A percentile compares a stretch with the other conserved stretches of the same genome.
Evolutionary conservation across 306 rosid genomes (phyloP).

Genomic region (cucumber (Cucumis sativus)): Cucumber_9930_V3 NC_026659.2:6711501-6712000

Average conservation of each 20-base stretch:
- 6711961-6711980: conserved; percentile 93
- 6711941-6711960: conserved; percentile 93
- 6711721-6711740: conserved; percentile 58
- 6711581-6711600: not conserved
- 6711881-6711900: not conserved
- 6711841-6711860: conserved; percentile 6
- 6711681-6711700: conserved; percentile 85
- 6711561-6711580: not conserved
- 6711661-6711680: conserved; percentile 96
- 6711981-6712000: conserved; percentile 89
- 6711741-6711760: conserved; percentile 93
- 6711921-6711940: conserved; percentile 25
- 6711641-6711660: conserved; percentile 67
- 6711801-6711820: conserved; percentile 90
- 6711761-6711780: conserved; percentile 96
- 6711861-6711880: not conserved
- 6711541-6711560: conserved; percentile 7
- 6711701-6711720: conserved; percentile 55
- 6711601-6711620: not conserved
- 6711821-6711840: conserved; percentile 33
- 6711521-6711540: conserved; percentile 77
- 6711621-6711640: conserved; percentile 56
- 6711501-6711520: conserved; percentile 97
- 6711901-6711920: not conserved
- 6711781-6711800: conserved; percentile 96